phyloP scores from a whole-genome alignment of 306 rosid genomes.

The Ceratonia siliqua region DNA sequence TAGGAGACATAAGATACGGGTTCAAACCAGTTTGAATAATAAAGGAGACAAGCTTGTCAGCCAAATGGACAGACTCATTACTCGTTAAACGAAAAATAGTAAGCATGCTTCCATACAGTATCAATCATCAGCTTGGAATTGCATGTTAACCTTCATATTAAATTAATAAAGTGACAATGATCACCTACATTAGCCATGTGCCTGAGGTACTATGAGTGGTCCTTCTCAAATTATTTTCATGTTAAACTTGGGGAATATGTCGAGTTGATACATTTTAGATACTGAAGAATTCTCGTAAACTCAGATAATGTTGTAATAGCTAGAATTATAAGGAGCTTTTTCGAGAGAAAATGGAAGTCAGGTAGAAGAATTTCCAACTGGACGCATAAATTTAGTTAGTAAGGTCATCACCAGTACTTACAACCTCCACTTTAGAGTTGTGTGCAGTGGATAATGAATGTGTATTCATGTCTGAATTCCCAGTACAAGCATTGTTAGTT shows the following conservation, averaged over 20 bases:
- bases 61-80: neutral
- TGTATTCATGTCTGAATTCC: neutral
- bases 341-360: neutral
- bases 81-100: neutral
- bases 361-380: neutral
- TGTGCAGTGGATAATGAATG: neutral
- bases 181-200: too few relatives aligned
- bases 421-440: neutral
- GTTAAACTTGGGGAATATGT: too few relatives aligned
- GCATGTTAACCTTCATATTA: too few relatives aligned
- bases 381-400: neutral
- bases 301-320: too few relatives aligned
- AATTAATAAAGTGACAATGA: too few relatives aligned
- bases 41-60: constrained; percentile 42
- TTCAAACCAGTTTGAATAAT: constrained; percentile 29
- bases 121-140: neutral
- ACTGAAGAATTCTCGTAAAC: too few relatives aligned
- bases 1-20: neutral
- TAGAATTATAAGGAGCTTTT: too few relatives aligned
- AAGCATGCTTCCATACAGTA: neutral
- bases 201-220: too few relatives aligned
- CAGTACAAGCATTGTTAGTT: neutral
- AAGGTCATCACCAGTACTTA: too few relatives aligned
- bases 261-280: too few relatives aligned
- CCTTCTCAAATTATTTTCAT: too few relatives aligned